Conservation (phyloP, 2,329 filamentous ascomycete species). For the Alternaria conjuncta region DNA sequence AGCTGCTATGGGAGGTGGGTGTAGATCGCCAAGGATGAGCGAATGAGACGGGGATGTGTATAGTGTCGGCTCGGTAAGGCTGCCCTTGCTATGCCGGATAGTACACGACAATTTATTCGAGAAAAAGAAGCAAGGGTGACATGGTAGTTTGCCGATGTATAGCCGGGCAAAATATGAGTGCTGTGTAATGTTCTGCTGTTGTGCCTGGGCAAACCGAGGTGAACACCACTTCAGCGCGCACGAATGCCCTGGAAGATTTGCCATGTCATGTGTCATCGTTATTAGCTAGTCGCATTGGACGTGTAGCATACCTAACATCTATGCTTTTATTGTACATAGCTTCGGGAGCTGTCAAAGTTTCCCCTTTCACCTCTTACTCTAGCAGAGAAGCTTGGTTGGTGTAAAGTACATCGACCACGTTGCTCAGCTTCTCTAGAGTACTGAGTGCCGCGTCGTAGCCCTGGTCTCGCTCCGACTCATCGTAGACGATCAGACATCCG, state of each 20-base stretch:
- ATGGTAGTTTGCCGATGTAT: not conserved
- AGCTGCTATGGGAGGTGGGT: not conserved
- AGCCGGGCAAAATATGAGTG: not conserved
- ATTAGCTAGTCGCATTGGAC: conserved; percentile 22
- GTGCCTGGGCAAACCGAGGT: not conserved
- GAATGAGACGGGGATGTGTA: conserved; percentile 2
- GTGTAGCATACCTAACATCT: conserved; percentile 24
- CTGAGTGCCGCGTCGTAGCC: conserved; percentile 92
- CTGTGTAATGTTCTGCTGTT: not conserved
- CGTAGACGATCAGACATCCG: conserved; percentile 96
- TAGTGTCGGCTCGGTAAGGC: conserved; percentile 2
- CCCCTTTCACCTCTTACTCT: conserved; percentile 65
- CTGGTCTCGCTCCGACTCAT: conserved; percentile 92
- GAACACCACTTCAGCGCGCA: not conserved
- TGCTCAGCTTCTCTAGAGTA: conserved; percentile 96
- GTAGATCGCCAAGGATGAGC: not conserved
- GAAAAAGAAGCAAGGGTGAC: not conserved
- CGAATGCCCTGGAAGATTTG: not conserved
- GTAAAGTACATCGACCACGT: conserved; percentile 96
- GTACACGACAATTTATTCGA: not conserved
- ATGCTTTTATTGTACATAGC: conserved; percentile 44
- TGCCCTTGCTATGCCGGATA: not conserved
- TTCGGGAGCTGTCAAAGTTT: conserved; percentile 5
- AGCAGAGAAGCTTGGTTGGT: conserved; percentile 95
- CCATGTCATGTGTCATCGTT: conserved; percentile 21